Percentiles rank a stretch among this genome's conserved stretches.
Conservation (phyloP, 2,329 filamentous ascomycete genomes). For the Ramularia collo-cygni region DNA sequence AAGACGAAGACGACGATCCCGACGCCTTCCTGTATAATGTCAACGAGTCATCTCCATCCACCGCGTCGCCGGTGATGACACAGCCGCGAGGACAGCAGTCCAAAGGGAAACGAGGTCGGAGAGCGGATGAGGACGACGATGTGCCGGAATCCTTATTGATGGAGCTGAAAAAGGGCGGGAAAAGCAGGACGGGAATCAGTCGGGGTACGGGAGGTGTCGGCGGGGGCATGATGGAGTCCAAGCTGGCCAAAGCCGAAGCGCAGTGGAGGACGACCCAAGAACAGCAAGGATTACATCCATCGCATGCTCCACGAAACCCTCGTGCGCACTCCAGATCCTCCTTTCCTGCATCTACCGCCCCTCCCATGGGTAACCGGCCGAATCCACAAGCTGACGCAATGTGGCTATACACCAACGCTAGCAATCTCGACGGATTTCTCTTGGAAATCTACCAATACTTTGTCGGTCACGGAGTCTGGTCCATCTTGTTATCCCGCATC, state of each 20-base stretch:
- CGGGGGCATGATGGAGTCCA: conserved; percentile 6
- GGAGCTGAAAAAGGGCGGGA: conserved; percentile 42
- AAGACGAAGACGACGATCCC: conserved; percentile 51
- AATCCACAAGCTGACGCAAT: conserved; percentile 70
- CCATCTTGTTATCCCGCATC: conserved; percentile 65
- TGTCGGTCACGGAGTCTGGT: conserved; percentile 74
- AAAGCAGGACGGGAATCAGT: conserved; percentile 14
- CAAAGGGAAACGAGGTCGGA: conserved; percentile 14
- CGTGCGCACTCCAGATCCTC: conserved; percentile 12
- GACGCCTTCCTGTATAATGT: conserved; percentile 50
- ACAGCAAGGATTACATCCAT: conserved; percentile 39
- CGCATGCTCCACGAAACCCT: conserved; percentile 10
- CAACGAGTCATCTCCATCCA: conserved; percentile 16
- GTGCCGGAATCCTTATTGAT: conserved; percentile 58
- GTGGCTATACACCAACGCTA: conserved; percentile 89
- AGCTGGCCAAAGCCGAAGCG: conserved; percentile 28
- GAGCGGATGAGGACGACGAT: conserved; percentile 51
- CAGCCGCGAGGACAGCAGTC: conserved; percentile 36
- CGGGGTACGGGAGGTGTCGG: conserved; percentile 7
- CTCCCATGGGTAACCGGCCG: conserved; percentile 29
- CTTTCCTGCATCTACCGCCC: conserved; percentile 8
- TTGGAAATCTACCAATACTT: conserved; percentile 83
- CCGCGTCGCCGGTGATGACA: conserved; percentile 28
- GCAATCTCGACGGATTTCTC: conserved; percentile 83
- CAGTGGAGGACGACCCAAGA: conserved; percentile 46